Conservation (phyloP, 768 basidiomycete species). For the Tephrocybe sp. region DNA sequence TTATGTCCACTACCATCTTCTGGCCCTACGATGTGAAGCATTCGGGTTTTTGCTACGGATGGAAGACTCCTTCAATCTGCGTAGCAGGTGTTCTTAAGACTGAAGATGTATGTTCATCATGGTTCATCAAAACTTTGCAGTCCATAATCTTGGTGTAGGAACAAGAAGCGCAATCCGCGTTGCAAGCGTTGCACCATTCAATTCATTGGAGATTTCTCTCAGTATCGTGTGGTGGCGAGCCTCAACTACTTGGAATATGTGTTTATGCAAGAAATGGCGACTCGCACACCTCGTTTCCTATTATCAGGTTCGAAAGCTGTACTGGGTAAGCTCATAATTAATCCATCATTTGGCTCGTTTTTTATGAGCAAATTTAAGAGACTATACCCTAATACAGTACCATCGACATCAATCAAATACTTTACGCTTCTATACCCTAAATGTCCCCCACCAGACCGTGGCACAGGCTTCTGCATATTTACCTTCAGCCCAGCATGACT, state of each 20-base stretch:
- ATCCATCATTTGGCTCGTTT: background rate
- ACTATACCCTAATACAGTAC: constrained; percentile 44
- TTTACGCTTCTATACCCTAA: constrained; percentile 63
- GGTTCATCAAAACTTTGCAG: background rate
- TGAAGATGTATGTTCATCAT: constrained; percentile 24
- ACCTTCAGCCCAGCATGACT: constrained; percentile 34
- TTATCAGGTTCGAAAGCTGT: constrained; percentile 9
- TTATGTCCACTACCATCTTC: constrained; percentile 40
- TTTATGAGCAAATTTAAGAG: constrained; percentile 7
- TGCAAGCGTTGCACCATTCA: constrained; percentile 15
- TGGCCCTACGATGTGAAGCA: constrained; percentile 52
- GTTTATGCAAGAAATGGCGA: constrained; percentile 15
- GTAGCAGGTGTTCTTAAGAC: constrained; percentile 48
- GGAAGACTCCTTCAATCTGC: constrained; percentile 45
- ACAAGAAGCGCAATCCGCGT: constrained; percentile 17
- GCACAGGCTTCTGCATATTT: constrained; percentile 21
- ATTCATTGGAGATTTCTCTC: constrained; percentile 25
- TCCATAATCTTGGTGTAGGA: constrained; percentile 2
- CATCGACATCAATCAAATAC: constrained; percentile 48
- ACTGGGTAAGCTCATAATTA: constrained; percentile 7
- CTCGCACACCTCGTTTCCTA: constrained; percentile 4
- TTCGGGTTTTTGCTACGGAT: constrained; percentile 59
- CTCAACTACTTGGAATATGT: constrained; percentile 33
- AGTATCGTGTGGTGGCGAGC: constrained; percentile 27
- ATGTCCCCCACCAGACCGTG: constrained; percentile 17